Conservation (phyloP, 2,329 filamentous ascomycete species). For the Purpureocillium lavendulum region DNA sequence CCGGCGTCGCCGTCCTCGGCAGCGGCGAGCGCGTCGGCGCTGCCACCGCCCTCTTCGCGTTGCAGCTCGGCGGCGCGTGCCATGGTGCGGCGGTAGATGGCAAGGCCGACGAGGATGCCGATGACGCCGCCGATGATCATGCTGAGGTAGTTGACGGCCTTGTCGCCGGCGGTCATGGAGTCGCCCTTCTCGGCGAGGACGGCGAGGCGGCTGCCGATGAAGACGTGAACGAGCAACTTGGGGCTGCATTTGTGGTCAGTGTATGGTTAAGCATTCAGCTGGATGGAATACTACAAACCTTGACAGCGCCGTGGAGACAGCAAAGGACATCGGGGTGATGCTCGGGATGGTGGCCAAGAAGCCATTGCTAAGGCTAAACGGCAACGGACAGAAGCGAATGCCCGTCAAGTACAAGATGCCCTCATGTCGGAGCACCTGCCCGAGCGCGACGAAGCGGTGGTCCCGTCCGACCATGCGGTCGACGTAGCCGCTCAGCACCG, state of each 20-base stretch:
- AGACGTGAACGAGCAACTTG: constrained; percentile 85
- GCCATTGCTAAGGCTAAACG: constrained; percentile 88
- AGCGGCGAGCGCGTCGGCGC: constrained; percentile 10
- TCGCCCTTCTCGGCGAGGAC: constrained; percentile 75
- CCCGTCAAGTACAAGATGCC: constrained; percentile 83
- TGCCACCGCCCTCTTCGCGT: constrained; percentile 30
- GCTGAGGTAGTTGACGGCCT: constrained; percentile 73
- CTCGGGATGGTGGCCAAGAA: constrained; percentile 91
- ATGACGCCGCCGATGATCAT: constrained; percentile 65
- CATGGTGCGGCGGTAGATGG: constrained; percentile 74
- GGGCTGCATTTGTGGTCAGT: constrained; percentile 38
- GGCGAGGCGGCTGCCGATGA: constrained; percentile 79
- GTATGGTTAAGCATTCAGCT: neutral
- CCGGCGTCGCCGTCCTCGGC: constrained; percentile 24
- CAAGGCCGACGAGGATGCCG: constrained; percentile 67
- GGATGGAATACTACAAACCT: no score
- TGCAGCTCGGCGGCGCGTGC: constrained; percentile 51
- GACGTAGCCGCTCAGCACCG: constrained; percentile 71
- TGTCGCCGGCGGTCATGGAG: constrained; percentile 71
- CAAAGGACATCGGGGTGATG: constrained; percentile 68
- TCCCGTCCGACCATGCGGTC: constrained; percentile 73
- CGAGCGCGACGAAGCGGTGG: constrained; percentile 78
- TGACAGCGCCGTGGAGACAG: constrained; percentile 71
- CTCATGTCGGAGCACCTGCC: constrained; percentile 82
- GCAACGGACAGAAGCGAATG: constrained; percentile 86